phyloP scores from a whole-genome alignment of 2,329 filamentous ascomycete species.

The Scedosporium apiospermum region DNA sequence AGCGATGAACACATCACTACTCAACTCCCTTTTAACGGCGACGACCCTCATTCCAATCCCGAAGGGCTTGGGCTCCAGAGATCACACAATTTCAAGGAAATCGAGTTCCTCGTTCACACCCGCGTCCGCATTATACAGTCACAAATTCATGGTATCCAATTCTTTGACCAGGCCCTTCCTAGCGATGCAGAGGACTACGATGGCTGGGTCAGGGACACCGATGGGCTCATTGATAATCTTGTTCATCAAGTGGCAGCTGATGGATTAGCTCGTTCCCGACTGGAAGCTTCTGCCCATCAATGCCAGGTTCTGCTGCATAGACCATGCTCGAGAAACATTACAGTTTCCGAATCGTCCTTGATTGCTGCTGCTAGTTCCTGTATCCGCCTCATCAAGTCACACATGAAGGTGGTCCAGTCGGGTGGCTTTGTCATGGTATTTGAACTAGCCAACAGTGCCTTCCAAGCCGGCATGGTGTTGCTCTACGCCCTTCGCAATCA shows the following conservation, averaged over 20 bases:
- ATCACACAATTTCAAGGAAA: not conserved
- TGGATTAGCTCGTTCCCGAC: too few relatives aligned
- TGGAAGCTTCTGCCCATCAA: too few relatives aligned
- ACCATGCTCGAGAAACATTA: conserved; percentile 7
- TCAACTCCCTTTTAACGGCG: conserved; percentile 3
- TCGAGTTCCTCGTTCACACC: conserved; percentile 3
- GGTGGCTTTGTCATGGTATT: conserved; percentile 4
- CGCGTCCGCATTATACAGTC: conserved; percentile 6
- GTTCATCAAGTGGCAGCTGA: too few relatives aligned
- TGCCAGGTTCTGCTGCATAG: conserved; percentile 1
- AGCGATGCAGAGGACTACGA: too few relatives aligned
- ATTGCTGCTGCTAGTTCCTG: not conserved
- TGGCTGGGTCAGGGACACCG: too few relatives aligned
- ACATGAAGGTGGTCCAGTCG: not conserved
- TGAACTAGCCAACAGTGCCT: conserved; percentile 5
- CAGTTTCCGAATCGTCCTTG: not conserved
- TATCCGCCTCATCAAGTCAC: not conserved
- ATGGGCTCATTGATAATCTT: too few relatives aligned
- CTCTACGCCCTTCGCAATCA: conserved; percentile 6
- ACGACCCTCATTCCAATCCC: not conserved
- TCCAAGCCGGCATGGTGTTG: conserved; percentile 6
- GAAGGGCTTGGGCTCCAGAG: not conserved
- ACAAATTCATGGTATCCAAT: not conserved
- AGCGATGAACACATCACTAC: conserved; percentile 7
- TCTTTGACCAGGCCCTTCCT: too few relatives aligned